Conservation (phyloP, 805 yeast species). For the Wickerhamomyces xylosicus region DNA sequence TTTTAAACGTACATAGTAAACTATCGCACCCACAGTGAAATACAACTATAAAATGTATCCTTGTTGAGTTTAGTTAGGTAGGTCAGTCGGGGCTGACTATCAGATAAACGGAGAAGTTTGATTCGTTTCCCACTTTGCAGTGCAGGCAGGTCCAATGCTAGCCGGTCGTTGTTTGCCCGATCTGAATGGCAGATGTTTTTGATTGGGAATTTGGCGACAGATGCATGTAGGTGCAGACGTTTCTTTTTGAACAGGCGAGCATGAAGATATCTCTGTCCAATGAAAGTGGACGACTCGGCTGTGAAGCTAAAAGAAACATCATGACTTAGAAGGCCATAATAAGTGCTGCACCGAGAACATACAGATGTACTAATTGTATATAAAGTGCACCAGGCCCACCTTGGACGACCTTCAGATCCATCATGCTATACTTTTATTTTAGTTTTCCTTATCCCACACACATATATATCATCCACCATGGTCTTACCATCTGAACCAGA, state of each 20-base stretch:
- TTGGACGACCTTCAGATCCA: too few relatives aligned
- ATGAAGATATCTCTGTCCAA: not conserved
- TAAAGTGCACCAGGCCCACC: not conserved
- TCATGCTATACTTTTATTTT: too few relatives aligned
- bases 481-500: conserved; percentile 92
- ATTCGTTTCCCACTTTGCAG: not conserved
- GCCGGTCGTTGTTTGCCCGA: too few relatives aligned
- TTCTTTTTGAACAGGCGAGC: not conserved
- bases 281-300: not conserved
- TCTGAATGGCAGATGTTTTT: too few relatives aligned
- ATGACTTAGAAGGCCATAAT: not conserved
- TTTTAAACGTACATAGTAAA: too few relatives aligned
- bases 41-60: too few relatives aligned
- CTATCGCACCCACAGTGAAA: too few relatives aligned
- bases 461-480: conserved; percentile 29
- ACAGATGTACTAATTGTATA: not conserved
- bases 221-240: too few relatives aligned
- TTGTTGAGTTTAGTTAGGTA: too few relatives aligned
- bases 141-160: too few relatives aligned
- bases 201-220: too few relatives aligned
- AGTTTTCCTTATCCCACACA: not conserved
- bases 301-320: not conserved
- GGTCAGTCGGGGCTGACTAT: too few relatives aligned
- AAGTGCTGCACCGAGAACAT: not conserved
- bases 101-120: not conserved